phyloP scores from a whole-genome alignment of 2,329 filamentous ascomycete species.

The Sclerotinia trifoliorum region DNA sequence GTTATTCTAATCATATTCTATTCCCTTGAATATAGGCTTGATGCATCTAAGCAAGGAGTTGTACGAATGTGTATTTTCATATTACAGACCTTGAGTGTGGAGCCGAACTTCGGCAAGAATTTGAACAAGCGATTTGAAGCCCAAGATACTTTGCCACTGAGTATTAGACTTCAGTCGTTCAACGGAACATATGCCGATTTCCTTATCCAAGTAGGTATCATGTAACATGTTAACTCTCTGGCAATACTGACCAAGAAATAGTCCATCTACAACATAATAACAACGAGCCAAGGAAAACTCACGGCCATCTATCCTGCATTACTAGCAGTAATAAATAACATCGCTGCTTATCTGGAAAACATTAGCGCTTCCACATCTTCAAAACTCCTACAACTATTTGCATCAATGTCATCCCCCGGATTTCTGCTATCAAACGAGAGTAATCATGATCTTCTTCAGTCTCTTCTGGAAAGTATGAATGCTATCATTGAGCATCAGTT shows the following conservation, averaged over 20 bases:
- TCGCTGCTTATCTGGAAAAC: slow-evolving; percentile 78
- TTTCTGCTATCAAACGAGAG: slow-evolving; percentile 91
- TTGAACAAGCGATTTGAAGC: slow-evolving; percentile 86
- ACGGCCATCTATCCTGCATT: slow-evolving; percentile 90
- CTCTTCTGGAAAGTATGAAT: slow-evolving; percentile 85
- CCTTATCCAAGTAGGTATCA: slow-evolving; percentile 72
- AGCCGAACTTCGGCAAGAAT: slow-evolving; percentile 84
- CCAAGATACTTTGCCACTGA: slow-evolving; percentile 80
- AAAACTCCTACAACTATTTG: slow-evolving; percentile 83
- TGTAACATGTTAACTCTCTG: background rate
- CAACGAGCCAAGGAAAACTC: slow-evolving; percentile 83
- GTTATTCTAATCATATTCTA: slow-evolving; percentile 89
- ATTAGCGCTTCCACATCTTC: slow-evolving; percentile 72
- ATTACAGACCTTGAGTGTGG: slow-evolving; percentile 89
- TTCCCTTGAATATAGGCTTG: slow-evolving; percentile 82
- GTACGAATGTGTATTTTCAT: slow-evolving; percentile 98
- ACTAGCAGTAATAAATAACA: slow-evolving; percentile 89
- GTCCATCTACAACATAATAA: slow-evolving; percentile 91
- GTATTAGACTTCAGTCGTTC: slow-evolving; percentile 81
- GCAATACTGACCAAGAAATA: slow-evolving; percentile 43
- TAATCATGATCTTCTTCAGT: slow-evolving; percentile 78
- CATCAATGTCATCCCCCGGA: slow-evolving; percentile 88
- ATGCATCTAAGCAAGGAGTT: slow-evolving; percentile 83
- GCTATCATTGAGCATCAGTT: slow-evolving; percentile 88
- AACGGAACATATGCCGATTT: slow-evolving; percentile 91